Evolutionary conservation across 225 moss, liverwort and hornwort genomes (phyloP).

Genomic region (Marchantia polymorpha): DNA sequence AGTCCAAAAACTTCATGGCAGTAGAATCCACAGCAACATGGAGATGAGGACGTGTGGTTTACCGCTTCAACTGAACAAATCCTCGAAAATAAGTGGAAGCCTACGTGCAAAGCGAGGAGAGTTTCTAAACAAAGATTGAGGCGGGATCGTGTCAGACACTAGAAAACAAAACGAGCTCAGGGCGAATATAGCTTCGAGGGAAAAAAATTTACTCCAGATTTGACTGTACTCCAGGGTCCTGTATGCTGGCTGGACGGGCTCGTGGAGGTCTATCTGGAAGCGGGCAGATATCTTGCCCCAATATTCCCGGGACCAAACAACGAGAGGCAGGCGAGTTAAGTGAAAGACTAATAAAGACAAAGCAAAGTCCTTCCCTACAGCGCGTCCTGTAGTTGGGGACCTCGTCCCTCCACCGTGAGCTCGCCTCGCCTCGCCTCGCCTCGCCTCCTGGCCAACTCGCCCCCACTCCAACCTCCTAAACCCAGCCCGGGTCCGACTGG

Average conservation of each 20-base stretch:
- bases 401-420: background rate
- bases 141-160: background rate
- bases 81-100: too few relatives aligned
- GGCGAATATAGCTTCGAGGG: background rate
- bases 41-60: too few relatives aligned
- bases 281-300: background rate
- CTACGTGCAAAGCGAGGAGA: background rate
- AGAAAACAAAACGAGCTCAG: background rate
- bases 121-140: background rate
- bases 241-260: too few relatives aligned
- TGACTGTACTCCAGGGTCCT: background rate
- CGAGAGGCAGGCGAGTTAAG: background rate
- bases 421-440: too few relatives aligned
- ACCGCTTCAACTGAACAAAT: too few relatives aligned
- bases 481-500: background rate
- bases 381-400: too few relatives aligned
- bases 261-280: slow-evolving; percentile 5
- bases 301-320: background rate
- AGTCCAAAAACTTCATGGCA: too few relatives aligned
- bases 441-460: background rate
- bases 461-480: background rate
- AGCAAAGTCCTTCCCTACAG: background rate
- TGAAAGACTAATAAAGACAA: background rate
- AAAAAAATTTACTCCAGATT: background rate
- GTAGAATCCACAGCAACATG: too few relatives aligned